Conservation (phyloP, 2,329 filamentous ascomycete genomes). For the Mycosphaerelloides madeirae region DNA sequence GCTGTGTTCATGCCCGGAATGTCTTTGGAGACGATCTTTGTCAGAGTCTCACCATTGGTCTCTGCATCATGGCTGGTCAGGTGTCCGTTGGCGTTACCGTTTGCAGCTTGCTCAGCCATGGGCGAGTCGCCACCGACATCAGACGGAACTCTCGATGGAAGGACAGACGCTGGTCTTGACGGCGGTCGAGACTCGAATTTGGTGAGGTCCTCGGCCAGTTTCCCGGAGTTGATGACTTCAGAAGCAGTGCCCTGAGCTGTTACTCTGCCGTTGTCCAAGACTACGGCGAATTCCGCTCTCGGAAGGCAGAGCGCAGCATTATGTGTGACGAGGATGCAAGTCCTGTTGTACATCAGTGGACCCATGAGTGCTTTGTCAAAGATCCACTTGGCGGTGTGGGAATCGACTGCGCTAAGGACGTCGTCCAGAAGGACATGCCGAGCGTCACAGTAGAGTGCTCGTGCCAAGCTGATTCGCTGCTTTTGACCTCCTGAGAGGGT, state of each 20-base stretch:
- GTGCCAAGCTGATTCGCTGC: conserved; percentile 92
- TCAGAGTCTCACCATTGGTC: conserved; percentile 40
- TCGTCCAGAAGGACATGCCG: conserved; percentile 89
- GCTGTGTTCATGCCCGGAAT: conserved; percentile 35
- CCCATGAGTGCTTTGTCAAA: conserved; percentile 90
- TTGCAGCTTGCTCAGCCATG: conserved; percentile 14
- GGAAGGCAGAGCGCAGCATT: conserved; percentile 87
- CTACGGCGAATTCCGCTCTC: conserved; percentile 71
- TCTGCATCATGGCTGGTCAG: conserved; percentile 27
- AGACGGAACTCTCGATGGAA: conserved; percentile 73
- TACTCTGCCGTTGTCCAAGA: conserved; percentile 82
- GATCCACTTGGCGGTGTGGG: conserved; percentile 96
- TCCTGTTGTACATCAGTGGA: conserved; percentile 79
- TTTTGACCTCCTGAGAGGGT: conserved; percentile 96
- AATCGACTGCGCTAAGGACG: conserved; percentile 92
- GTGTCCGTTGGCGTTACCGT: conserved; percentile 47
- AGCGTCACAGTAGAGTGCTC: conserved; percentile 93
- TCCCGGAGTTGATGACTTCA: conserved; percentile 79
- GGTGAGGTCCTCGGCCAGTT: conserved; percentile 77
- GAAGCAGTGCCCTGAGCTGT: conserved; percentile 68
- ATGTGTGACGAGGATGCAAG: conserved; percentile 93
- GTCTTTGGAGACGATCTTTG: conserved; percentile 41
- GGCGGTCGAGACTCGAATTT: conserved; percentile 61
- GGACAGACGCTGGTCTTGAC: conserved; percentile 65
- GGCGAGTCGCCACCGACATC: conserved; percentile 59